phyloP scores from a whole-genome alignment of 1,139 yeast species.

The Diutina neorugosa region DNA sequence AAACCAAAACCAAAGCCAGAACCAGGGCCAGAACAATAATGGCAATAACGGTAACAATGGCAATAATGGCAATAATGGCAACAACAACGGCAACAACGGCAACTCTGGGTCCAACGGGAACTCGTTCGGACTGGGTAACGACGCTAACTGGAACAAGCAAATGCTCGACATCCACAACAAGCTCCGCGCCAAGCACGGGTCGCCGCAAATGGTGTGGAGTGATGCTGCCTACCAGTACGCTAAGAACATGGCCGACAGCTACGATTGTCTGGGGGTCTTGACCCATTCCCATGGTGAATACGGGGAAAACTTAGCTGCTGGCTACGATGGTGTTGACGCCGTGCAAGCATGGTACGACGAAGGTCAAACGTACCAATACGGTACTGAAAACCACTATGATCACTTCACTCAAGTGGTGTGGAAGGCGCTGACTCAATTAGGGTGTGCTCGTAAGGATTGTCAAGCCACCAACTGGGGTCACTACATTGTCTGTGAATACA shows the following conservation, averaged over 20 bases:
- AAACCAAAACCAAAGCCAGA: no score
- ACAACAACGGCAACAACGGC: background rate
- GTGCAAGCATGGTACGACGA: conserved; percentile 42
- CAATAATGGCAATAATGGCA: background rate
- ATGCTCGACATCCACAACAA: conserved; percentile 17
- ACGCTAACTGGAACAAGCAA: conserved; percentile 14
- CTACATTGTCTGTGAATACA: conserved; percentile 42
- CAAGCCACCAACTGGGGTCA: conserved; percentile 32
- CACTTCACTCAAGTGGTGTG: conserved; percentile 5
- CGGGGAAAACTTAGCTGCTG: conserved; percentile 35
- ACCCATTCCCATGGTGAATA: conserved; percentile 16
- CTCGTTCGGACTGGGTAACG: conserved; percentile 10
- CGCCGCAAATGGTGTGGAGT: conserved; percentile 14
- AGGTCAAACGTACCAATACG: conserved; percentile 12
- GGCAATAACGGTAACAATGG: background rate
- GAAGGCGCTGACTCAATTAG: conserved; percentile 3
- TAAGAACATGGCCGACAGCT: conserved; percentile 13
- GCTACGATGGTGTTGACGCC: conserved; percentile 36
- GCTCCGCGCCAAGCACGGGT: conserved; percentile 14
- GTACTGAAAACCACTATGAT: conserved; percentile 9
- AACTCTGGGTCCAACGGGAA: conserved; percentile 6
- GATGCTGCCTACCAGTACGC: conserved; percentile 13
- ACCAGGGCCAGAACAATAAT: background rate
- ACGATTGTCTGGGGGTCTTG: conserved; percentile 16
- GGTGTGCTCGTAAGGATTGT: conserved; percentile 23